These are phyloP conservation scores for Globisporangium takayamanum DNA, from an alignment of 352 stramenopile species.

Conservation along the genomic window DNA sequence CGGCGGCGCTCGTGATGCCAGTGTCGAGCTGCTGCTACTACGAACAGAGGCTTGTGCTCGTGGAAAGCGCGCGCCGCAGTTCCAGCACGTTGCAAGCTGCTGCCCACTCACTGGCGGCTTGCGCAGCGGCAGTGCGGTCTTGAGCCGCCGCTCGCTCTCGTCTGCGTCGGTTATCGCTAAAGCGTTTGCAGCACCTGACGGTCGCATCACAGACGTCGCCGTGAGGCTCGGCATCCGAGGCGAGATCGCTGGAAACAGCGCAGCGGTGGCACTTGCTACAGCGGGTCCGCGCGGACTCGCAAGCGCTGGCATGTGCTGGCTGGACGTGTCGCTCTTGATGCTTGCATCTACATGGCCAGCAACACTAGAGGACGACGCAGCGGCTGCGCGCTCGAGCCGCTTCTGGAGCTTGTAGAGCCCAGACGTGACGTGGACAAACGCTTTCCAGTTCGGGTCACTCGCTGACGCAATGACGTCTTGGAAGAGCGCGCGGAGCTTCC, in stretches of 20 bases:
- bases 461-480: conserved; percentile 15
- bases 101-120: conserved; percentile 24
- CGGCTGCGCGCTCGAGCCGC: conserved; percentile 16
- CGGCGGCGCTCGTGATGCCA: conserved; percentile 12
- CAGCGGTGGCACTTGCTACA: not conserved
- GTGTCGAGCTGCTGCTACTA: conserved; percentile 6
- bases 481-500: conserved; percentile 42
- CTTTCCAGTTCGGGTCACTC: conserved; percentile 44
- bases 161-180: not conserved
- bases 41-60: conserved; percentile 17
- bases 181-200: not conserved
- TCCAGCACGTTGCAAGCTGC: conserved; percentile 52
- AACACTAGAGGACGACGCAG: not conserved
- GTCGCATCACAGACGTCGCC: conserved; percentile 3
- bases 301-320: not conserved
- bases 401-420: conserved; percentile 46
- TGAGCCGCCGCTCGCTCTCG: conserved; percentile 3
- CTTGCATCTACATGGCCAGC: conserved; percentile 4
- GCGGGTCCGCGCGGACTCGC: conserved; percentile 4
- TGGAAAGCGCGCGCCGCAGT: conserved; percentile 50
- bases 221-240: conserved; percentile 14
- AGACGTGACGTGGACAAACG: conserved; percentile 28
- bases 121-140: conserved; percentile 15
- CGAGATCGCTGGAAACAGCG: conserved; percentile 25
- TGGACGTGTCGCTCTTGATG: not conserved